phyloP scores from a whole-genome alignment of 2,329 filamentous ascomycete genomes.

The Ophiosphaerella herpotricha region DNA sequence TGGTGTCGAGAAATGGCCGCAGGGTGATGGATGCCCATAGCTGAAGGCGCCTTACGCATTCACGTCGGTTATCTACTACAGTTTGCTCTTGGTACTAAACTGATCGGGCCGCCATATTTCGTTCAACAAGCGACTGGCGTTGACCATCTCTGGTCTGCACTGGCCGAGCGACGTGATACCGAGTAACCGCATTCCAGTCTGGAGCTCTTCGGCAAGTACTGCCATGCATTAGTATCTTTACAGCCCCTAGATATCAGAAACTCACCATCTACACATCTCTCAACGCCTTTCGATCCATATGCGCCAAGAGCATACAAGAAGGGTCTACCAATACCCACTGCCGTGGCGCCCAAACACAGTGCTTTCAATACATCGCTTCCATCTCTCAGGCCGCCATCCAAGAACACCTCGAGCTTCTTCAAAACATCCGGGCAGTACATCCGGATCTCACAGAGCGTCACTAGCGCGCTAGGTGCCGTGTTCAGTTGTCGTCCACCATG shows the following conservation, averaged over 20 bases:
- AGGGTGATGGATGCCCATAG: too few relatives aligned
- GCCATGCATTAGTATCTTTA: constrained; percentile 7
- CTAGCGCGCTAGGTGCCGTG: constrained; percentile 43
- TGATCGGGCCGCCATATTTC: constrained; percentile 42
- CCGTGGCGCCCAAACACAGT: constrained; percentile 46
- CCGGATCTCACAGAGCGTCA: constrained; percentile 46
- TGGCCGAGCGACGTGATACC: constrained; percentile 66
- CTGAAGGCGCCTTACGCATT: not conserved
- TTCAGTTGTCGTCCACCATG: constrained; percentile 61
- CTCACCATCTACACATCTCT: constrained; percentile 45
- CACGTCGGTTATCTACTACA: constrained; percentile 14
- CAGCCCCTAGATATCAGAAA: not conserved
- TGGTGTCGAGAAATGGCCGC: too few relatives aligned
- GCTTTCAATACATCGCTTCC: constrained; percentile 48
- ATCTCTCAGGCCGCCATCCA: constrained; percentile 46
- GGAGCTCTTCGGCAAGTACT: constrained; percentile 62
- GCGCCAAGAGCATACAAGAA: constrained; percentile 47
- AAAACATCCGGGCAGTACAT: constrained; percentile 44
- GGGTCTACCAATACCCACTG: constrained; percentile 45
- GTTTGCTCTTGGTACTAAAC: constrained; percentile 24
- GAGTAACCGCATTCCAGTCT: constrained; percentile 69
- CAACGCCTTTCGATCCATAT: constrained; percentile 44
- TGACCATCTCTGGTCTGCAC: constrained; percentile 65
- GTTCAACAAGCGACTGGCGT: constrained; percentile 46
- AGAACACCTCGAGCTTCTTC: constrained; percentile 42